Percentiles rank a stretch among this genome's conserved stretches.
Evolutionary conservation across 1,284 basidiomycete genomes (phyloP).

Genomic region (Pyrrhoderma lamaoense): DNA sequence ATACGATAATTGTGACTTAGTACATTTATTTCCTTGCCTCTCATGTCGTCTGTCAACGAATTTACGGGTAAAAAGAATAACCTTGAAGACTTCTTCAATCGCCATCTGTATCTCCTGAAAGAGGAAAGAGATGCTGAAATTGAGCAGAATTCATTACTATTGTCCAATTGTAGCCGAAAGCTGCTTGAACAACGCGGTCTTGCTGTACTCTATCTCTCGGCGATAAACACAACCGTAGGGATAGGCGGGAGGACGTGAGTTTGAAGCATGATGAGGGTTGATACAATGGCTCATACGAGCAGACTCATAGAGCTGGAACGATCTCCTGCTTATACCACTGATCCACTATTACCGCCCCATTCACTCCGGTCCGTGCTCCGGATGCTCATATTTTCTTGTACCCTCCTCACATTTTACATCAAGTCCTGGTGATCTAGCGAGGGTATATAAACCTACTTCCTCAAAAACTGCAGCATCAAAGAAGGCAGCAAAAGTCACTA

Average conservation of each 20-base stretch:
- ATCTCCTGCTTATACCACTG: slow-evolving; percentile 72
- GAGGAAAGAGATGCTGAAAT: slow-evolving; percentile 79
- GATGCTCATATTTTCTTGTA: not conserved
- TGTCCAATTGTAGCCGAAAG: slow-evolving; percentile 79
- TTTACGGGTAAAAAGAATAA: slow-evolving; percentile 29
- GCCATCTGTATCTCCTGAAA: slow-evolving; percentile 63
- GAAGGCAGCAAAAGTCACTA: slow-evolving; percentile 33
- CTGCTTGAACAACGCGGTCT: slow-evolving; percentile 85
- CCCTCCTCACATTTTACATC: not conserved
- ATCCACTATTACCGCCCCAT: slow-evolving; percentile 74
- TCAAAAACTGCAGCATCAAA: slow-evolving; percentile 33
- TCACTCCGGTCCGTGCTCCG: slow-evolving; percentile 54
- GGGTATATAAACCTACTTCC: slow-evolving; percentile 67
- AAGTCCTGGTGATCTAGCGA: slow-evolving; percentile 65
- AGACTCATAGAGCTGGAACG: slow-evolving; percentile 85
- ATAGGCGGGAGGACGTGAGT: slow-evolving; percentile 86
- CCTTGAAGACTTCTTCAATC: slow-evolving; percentile 47
- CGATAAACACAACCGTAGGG: slow-evolving; percentile 68
- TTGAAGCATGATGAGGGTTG: not conserved
- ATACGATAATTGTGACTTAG: too few species aligned
- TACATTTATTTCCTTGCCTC: too few species aligned
- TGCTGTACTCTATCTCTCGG: slow-evolving; percentile 66
- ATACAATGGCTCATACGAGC: slow-evolving; percentile 8
- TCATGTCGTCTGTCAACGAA: too few species aligned
- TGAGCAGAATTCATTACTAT: slow-evolving; percentile 70